Evolutionary conservation across 768 basidiomycete genomes (phyloP), one percentile per base, ranked within the genome.

Genomic region (Tylopilus balloui): DNA sequence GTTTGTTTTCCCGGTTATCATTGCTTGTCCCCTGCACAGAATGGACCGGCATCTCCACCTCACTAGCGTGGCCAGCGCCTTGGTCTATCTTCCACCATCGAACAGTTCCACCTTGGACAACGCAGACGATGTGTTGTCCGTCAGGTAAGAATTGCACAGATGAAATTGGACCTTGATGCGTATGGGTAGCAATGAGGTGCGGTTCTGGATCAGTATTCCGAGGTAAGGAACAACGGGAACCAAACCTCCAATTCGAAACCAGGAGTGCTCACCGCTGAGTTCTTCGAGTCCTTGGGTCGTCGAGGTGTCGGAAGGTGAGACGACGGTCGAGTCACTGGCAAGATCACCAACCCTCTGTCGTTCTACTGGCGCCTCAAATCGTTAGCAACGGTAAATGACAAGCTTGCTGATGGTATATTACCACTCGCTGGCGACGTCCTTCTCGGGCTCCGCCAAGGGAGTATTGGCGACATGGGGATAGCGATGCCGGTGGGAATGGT

Each of bases 141-240:
- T 59, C 51, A 15, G 47, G 45, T 34, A 50, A 43, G 21, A 57
- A 60, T 10, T 41, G 45, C 6, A 60, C 40, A 5, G 47, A 51
- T 14, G 38, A 53, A 39, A 53, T 40, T 6, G 35, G 8, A 0
- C 51, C 47, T 0, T 15, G 39, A 25, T 49, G 42, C 27, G 38
- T 25, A 25, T 49, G 42, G 31, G 38, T 25, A 36, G 28, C 38
- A 27, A 55, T 38, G 12, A 2, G 23, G 8, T 35, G 38, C 17
- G 36, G 42, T 38, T 45, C 59, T 60, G 12, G 20, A 50, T 17
- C 15, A 24, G 29, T 10, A 21, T 24, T 2, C 21, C 14, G 3
- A 17, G 39, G 37, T 49, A 14, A 42, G 38, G 15, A 35, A 41
- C 11, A 14, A 14, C n/a, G 27, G 9, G 4, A 13, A 24, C 19